Evolutionary conservation across 2,329 filamentous ascomycete species (phyloP).

Genomic region (Phoma sp.): DNA sequence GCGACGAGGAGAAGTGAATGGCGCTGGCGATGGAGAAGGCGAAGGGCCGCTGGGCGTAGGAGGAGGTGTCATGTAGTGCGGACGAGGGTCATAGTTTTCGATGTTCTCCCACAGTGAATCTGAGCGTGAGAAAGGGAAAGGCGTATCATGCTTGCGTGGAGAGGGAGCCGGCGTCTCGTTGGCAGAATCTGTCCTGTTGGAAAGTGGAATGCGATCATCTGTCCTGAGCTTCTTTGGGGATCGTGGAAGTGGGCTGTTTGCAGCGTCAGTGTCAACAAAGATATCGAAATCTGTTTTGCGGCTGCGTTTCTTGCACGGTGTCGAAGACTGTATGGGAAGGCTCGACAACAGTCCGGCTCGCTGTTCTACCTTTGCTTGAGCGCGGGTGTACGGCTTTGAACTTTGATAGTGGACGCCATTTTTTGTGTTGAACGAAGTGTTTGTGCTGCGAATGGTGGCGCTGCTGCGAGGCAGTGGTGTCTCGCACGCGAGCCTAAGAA

Average conservation of each 20-base stretch:
- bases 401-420: too few relatives aligned
- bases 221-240: conserved; percentile 18
- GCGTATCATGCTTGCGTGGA: conserved; percentile 14
- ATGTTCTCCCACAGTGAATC: conserved; percentile 27
- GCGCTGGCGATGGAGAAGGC: conserved; percentile 1
- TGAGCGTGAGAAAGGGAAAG: conserved; percentile 15
- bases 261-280: conserved; percentile 18
- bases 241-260: not conserved
- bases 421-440: not conserved
- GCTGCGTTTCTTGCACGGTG: conserved; percentile 15
- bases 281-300: conserved; percentile 23
- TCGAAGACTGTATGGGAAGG: not conserved
- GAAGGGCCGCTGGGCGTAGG: not conserved
- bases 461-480: conserved; percentile 15
- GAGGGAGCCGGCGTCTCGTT: conserved; percentile 23
- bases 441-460: not conserved
- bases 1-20: not conserved
- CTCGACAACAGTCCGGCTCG: not conserved
- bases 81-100: conserved; percentile 26
- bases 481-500: conserved; percentile 15
- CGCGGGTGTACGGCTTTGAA: conserved; percentile 5
- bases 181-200: conserved; percentile 1
- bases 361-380: conserved; percentile 5
- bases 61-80: conserved; percentile 9
- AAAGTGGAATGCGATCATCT: conserved; percentile 17